Conservation (phyloP, 2,329 filamentous ascomycete genomes). For the Ilyonectria sp. region DNA sequence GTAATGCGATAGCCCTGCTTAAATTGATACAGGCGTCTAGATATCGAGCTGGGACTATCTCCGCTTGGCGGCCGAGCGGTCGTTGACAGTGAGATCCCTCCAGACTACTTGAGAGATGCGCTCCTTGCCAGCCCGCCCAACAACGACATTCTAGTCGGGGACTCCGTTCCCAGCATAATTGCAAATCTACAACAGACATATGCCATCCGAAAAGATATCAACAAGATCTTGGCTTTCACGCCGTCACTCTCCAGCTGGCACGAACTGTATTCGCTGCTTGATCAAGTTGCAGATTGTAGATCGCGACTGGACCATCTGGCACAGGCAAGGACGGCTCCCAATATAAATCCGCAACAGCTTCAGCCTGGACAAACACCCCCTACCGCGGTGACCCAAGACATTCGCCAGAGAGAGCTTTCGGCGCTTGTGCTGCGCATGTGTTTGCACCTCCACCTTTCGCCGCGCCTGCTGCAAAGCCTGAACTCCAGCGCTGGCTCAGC, state of each 20-base stretch:
- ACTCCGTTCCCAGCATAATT: not conserved
- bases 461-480: not conserved
- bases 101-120: not conserved
- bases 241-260: not conserved
- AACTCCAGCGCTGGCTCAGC: not conserved
- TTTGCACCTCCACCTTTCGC: constrained; percentile 4
- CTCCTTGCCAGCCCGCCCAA: not conserved
- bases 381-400: not conserved
- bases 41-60: constrained; percentile 1
- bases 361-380: not conserved
- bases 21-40: constrained; percentile 2
- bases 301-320: not conserved
- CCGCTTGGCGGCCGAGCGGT: not conserved
- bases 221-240: not conserved
- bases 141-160: not conserved
- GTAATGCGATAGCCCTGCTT: not conserved
- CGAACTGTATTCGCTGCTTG: constrained; percentile 2
- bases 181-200: constrained; percentile 3
- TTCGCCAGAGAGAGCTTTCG: not conserved
- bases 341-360: not conserved
- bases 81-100: not conserved
- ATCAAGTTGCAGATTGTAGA: not conserved
- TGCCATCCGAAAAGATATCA: not conserved
- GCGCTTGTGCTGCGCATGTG: not conserved
- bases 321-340: not conserved